phyloP scores from a whole-genome alignment of 2,329 filamentous ascomycete species.

The Lizonia empirigonia region DNA sequence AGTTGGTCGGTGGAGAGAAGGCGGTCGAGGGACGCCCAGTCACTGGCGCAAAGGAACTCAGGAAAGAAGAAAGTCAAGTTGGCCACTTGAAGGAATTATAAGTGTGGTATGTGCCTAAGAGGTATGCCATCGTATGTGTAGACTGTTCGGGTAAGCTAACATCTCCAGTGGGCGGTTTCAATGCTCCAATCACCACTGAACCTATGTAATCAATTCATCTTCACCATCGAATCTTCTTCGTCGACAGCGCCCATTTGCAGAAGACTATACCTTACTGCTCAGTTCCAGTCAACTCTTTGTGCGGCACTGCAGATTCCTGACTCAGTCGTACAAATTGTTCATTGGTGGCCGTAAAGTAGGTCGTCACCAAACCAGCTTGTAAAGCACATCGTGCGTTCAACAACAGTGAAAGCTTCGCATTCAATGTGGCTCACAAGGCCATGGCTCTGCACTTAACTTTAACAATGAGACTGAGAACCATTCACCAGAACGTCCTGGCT shows the following conservation, averaged over 20 bases:
- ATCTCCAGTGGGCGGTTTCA: not conserved
- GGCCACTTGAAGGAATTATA: conserved; percentile 50
- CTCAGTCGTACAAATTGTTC: not conserved
- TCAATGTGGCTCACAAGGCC: not conserved
- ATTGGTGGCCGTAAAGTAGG: not conserved
- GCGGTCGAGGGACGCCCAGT: conserved; percentile 56
- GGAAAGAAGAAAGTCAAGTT: conserved; percentile 41
- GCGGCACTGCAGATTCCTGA: not conserved
- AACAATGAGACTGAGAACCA: not conserved
- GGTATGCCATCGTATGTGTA: not conserved
- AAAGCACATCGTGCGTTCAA: not conserved
- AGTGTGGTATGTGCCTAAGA: conserved; percentile 26
- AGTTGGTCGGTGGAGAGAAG: conserved; percentile 68
- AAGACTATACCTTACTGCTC: not conserved
- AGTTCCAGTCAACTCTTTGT: not conserved
- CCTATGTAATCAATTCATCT: not conserved
- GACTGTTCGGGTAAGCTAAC: not conserved
- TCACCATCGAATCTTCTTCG: too few species aligned
- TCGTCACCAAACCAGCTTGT: not conserved
- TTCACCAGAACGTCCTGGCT: not conserved
- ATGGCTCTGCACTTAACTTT: not conserved
- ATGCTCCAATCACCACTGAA: not conserved
- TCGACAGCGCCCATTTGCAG: too few species aligned
- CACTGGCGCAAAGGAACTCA: conserved; percentile 47
- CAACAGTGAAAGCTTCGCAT: not conserved